A percentile compares a stretch with the other conserved stretches of the same genome.
Conservation (phyloP, 2,329 filamentous ascomycete species). For the Calonectria montana region DNA sequence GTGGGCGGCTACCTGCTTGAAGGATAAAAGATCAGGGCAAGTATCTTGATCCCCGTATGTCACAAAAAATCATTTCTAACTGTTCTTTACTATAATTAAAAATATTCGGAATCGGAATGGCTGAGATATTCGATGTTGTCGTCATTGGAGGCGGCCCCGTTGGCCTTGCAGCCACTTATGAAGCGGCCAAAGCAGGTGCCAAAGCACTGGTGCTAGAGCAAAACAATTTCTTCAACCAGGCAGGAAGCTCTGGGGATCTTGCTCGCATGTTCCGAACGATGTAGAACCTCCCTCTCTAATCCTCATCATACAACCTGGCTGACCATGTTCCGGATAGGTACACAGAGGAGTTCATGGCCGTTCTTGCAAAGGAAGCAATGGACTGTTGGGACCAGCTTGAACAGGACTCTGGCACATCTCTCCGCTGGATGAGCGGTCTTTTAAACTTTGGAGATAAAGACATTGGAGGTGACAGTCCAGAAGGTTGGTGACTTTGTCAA, state of each 20-base stretch:
- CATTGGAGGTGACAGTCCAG: background rate
- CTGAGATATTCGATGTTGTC: constrained; percentile 7
- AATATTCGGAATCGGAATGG: background rate
- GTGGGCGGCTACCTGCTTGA: background rate
- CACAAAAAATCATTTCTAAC: background rate
- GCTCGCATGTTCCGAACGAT: constrained; percentile 19
- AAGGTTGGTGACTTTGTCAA: background rate
- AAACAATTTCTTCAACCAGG: constrained; percentile 22
- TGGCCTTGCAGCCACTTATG: constrained; percentile 18
- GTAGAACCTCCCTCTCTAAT: background rate
- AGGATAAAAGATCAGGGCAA: no score
- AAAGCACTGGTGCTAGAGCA: constrained; percentile 15
- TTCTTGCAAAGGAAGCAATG: constrained; percentile 14
- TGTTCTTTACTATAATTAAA: background rate
- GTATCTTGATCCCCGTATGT: background rate
- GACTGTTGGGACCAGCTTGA: constrained; percentile 18
- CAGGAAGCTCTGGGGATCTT: constrained; percentile 11
- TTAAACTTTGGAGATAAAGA: constrained; percentile 28
- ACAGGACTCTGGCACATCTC: constrained; percentile 12
- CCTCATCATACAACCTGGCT: background rate
- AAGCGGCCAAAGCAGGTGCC: constrained; percentile 4
- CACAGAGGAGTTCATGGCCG: constrained; percentile 21
- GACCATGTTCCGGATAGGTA: background rate
- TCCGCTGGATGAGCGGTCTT: constrained; percentile 19
- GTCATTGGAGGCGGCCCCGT: constrained; percentile 21